Evolutionary conservation across 2,329 filamentous ascomycete genomes (phyloP).

Genomic region (Sarocladium strictum): DNA sequence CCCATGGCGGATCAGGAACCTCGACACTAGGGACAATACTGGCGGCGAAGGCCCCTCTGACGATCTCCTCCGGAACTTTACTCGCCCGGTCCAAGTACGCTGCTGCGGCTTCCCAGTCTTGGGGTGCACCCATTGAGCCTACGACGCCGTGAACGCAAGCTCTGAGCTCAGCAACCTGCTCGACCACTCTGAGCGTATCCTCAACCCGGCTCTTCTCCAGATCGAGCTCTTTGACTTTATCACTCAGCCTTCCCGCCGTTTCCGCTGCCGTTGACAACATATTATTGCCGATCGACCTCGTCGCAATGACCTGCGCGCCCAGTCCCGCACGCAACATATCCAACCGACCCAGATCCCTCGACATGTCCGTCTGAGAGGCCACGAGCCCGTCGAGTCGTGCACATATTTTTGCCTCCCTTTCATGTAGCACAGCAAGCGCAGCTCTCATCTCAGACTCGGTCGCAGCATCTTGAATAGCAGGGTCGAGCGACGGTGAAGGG

Average conservation of each 20-base stretch:
- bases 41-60: slow-evolving; percentile 80
- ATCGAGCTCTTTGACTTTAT: slow-evolving; percentile 81
- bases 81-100: slow-evolving; percentile 80
- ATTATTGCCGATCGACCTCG: slow-evolving; percentile 76
- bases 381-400: slow-evolving; percentile 70
- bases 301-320: slow-evolving; percentile 78
- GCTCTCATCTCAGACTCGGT: slow-evolving; percentile 75
- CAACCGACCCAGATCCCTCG: slow-evolving; percentile 77
- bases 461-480: slow-evolving; percentile 59
- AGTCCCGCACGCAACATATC: slow-evolving; percentile 86
- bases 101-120: slow-evolving; percentile 97
- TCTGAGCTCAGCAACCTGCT: slow-evolving; percentile 95
- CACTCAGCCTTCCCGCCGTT: slow-evolving; percentile 79
- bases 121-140: slow-evolving; percentile 93
- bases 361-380: slow-evolving; percentile 78
- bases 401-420: slow-evolving; percentile 69
- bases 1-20: slow-evolving; percentile 82
- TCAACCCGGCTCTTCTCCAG: slow-evolving; percentile 88
- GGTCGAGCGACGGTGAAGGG: background rate
- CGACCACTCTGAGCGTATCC: slow-evolving; percentile 83
- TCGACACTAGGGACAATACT: slow-evolving; percentile 93
- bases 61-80: slow-evolving; percentile 72
- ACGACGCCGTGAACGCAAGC: slow-evolving; percentile 91
- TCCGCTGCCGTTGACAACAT: slow-evolving; percentile 84
- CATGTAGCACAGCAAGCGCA: slow-evolving; percentile 68